Base-by-base conservation (phyloP, 768 basidiomycete genomes). In the Cystofilobasidium ferigula region DNA sequence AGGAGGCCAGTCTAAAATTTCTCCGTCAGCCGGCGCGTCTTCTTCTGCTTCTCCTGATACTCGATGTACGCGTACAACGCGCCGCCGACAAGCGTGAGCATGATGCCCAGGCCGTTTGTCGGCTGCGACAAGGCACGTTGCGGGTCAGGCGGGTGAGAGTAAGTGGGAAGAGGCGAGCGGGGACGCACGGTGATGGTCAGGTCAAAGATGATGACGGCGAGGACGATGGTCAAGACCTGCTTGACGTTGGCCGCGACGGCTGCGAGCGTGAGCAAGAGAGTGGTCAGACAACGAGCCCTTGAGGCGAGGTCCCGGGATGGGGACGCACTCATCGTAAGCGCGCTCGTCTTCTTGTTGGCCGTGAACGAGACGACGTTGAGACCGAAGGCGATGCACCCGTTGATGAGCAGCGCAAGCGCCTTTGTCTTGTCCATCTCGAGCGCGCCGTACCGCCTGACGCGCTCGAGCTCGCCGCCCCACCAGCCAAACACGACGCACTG, bases 321-420 rank as follows among this genome's bases (percentile, higher is more conserved):
- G 86, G 86, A 67, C 89, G 88, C 56, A 94, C 90, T 89, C 87
- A 93, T 94, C 56, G 86, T 87, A 69, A 94, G 74, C 16, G 91
- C 85, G 2, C 92, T 91, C 0, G 89, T 85, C 73, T 87, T 85
- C 76, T 86, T 86, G 78, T 98, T 99, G n/a, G 95, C 89, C 45
- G 88, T 88, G 73, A 99, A 95, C 74, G 87, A 89, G 64, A 95
- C 88, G 2, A 97, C 84, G 71, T 98, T 99, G 60, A 99, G 79
- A 18, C 84, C 86, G 72, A 95, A 97, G 4, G 95, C 95, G 72
- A 98, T 84, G 18, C 80, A 73, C 0, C 92, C 94, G 71, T 98
- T 99, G 40, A 86, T 71, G 6, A 83, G 69, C 53, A 98, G 76
- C 8, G 85, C 82, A 1, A 80, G 66, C 1, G 81, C 77, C 66